phyloP scores from a whole-genome alignment of 2,329 filamentous ascomycete species.

The Apiospora kogelbergensis region DNA sequence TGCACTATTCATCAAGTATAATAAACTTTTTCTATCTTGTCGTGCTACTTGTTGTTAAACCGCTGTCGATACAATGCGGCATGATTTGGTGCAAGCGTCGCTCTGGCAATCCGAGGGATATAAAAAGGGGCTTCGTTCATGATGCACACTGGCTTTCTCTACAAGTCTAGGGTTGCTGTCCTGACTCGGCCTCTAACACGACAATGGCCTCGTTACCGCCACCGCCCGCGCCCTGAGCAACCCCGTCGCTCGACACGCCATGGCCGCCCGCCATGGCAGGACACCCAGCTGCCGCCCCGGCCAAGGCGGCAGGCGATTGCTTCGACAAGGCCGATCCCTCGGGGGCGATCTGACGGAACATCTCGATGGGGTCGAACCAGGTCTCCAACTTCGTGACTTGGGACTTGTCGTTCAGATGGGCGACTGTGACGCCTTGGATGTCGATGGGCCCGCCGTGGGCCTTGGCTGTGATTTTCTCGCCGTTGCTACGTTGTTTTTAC shows the following conservation, averaged over 20 bases:
- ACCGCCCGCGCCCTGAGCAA: neutral
- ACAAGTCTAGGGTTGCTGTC: neutral
- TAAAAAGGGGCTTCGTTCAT: neutral
- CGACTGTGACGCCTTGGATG: slow-evolving; percentile 63
- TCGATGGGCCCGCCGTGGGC: slow-evolving; percentile 62
- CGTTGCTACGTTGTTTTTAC: slow-evolving; percentile 24
- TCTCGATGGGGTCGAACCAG: slow-evolving; percentile 65
- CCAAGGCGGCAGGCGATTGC: neutral
- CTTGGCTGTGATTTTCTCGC: slow-evolving; percentile 61
- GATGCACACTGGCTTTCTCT: neutral
- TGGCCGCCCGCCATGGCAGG: neutral
- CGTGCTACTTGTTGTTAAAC: too few species aligned
- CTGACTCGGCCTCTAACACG: neutral
- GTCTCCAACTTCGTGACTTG: slow-evolving; percentile 60
- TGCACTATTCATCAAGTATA: too few species aligned
- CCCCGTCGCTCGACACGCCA: neutral
- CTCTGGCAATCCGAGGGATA: too few species aligned
- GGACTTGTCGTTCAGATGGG: slow-evolving; percentile 59
- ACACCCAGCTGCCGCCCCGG: neutral
- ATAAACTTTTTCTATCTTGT: too few species aligned
- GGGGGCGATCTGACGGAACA: slow-evolving; percentile 62
- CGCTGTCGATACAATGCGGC: too few species aligned
- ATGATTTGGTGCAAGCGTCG: too few species aligned
- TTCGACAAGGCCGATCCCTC: slow-evolving; percentile 6
- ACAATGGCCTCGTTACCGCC: neutral